A percentile compares a stretch with the other conserved stretches of the same genome.
These are phyloP conservation scores for Aspergillus uvarum DNA, from an alignment of 2,329 filamentous ascomycete species.

Conservation along the genomic window DNA sequence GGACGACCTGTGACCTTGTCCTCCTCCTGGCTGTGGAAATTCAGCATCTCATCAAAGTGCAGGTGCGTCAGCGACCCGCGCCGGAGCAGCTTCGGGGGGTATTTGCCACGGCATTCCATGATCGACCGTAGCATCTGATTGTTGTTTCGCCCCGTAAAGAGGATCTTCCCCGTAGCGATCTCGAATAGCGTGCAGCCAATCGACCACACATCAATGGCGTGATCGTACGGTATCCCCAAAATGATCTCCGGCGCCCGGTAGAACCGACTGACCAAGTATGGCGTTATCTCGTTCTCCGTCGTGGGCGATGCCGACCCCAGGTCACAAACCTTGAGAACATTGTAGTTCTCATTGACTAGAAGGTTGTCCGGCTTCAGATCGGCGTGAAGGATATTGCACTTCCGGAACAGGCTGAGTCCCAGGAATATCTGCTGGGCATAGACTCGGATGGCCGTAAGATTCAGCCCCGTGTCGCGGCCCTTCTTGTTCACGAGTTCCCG, in stretches of 20 bases:
- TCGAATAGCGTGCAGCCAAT: constrained; percentile 97
- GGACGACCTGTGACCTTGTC: constrained; percentile 86
- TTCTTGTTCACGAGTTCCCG: constrained; percentile 95
- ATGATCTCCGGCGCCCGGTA: constrained; percentile 98
- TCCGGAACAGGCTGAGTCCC: constrained; percentile 80
- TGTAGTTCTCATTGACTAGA: constrained; percentile 80
- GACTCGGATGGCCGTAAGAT: constrained; percentile 77
- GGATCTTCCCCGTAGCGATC: constrained; percentile 93
- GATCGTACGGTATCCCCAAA: constrained; percentile 92
- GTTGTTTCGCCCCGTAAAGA: constrained; percentile 93
- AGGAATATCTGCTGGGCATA: constrained; percentile 96
- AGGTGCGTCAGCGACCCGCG: constrained; percentile 71
- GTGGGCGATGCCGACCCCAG: constrained; percentile 92
- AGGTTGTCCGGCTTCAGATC: constrained; percentile 99
- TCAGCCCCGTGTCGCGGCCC: constrained; percentile 90
- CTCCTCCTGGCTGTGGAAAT: constrained; percentile 80
- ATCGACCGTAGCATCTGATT: constrained; percentile 97
- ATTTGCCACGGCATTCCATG: constrained; percentile 92
- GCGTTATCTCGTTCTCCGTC: constrained; percentile 87
- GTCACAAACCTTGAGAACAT: constrained; percentile 90
- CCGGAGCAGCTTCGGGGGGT: constrained; percentile 84
- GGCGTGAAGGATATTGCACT: constrained; percentile 90
- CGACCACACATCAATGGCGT: constrained; percentile 95
- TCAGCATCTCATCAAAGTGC: constrained; percentile 82
- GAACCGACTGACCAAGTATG: constrained; percentile 94